Percentiles rank a stretch among this genome's conserved stretches.
These are phyloP conservation scores for Paramecium caudatum DNA, from an alignment of 73 alveolate species.

Conservation along the genomic window DNA sequence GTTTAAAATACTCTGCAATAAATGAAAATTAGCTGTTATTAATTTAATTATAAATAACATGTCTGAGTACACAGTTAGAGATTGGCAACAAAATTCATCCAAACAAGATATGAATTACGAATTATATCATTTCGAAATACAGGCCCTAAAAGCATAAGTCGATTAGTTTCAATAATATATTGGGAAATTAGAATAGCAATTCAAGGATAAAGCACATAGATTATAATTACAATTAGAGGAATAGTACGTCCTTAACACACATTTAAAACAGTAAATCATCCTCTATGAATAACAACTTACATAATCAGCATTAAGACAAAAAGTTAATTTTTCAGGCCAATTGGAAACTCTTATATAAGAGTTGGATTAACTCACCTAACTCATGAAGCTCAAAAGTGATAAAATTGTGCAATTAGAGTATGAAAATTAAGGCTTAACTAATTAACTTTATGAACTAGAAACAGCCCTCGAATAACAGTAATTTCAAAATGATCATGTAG, in stretches of 20 bases:
- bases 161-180: constrained; percentile 10
- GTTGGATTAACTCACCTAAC: neutral
- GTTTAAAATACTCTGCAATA: too few relatives aligned
- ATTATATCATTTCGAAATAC: neutral
- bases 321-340: neutral
- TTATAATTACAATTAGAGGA: constrained; percentile 16
- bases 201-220: neutral
- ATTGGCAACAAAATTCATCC: constrained; percentile 19
- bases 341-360: neutral
- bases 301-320: constrained; percentile 20
- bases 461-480: constrained; percentile 17
- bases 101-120: constrained; percentile 13
- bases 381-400: constrained; percentile 9
- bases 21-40: constrained; percentile 54
- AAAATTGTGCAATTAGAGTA: constrained; percentile 1
- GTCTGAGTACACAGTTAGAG: constrained; percentile 41
- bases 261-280: constrained; percentile 6
- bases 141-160: neutral
- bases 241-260: constrained; percentile 1
- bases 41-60: constrained; percentile 1
- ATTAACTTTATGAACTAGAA: constrained; percentile 28
- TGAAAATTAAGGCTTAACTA: neutral
- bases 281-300: neutral
- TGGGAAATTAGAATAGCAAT: neutral
- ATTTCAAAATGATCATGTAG: constrained; percentile 13